These are phyloP conservation scores for Leucocoprinus leucothites DNA, from an alignment of 768 basidiomycete species.

Conservation along the genomic window DNA sequence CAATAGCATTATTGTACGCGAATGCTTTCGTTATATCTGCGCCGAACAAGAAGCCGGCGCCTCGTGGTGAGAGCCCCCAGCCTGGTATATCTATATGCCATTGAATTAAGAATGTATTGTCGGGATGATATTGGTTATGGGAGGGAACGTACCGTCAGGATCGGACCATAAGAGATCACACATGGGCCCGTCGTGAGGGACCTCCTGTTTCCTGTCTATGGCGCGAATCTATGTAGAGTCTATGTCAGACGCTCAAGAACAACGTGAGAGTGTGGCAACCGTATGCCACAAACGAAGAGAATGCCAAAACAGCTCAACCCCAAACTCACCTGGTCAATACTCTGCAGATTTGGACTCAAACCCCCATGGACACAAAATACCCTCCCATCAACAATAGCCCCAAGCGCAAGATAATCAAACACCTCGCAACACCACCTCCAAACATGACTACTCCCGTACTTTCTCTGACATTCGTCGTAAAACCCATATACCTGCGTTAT, in stretches of 20 bases:
- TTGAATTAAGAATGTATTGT: background rate
- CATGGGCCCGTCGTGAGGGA: slow-evolving; percentile 98
- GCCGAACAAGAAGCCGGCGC: slow-evolving; percentile 95
- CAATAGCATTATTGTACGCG: slow-evolving; percentile 87
- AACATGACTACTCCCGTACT: slow-evolving; percentile 91
- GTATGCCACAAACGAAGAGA: too few relatives aligned
- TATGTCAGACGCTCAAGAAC: slow-evolving; percentile 10
- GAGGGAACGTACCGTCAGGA: slow-evolving; percentile 75
- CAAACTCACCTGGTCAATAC: slow-evolving; percentile 83
- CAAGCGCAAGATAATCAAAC: slow-evolving; percentile 93
- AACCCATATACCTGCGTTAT: slow-evolving; percentile 96
- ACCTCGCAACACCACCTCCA: slow-evolving; percentile 99
- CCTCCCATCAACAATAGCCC: slow-evolving; percentile 93
- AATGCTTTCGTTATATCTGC: slow-evolving; percentile 89
- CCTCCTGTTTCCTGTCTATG: slow-evolving; percentile 95
- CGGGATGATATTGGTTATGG: background rate
- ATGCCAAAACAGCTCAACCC: background rate
- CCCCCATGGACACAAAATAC: slow-evolving; percentile 99
- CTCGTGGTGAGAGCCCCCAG: slow-evolving; percentile 97
- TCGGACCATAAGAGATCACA: slow-evolving; percentile 99
- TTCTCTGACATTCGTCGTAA: slow-evolving; percentile 95
- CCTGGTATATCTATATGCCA: slow-evolving; percentile 70
- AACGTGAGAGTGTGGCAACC: slow-evolving; percentile 11
- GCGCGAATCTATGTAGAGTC: slow-evolving; percentile 96
- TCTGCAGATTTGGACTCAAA: slow-evolving; percentile 82